phyloP scores from a whole-genome alignment of 768 basidiomycete genomes.

The Candolleomyces efflorescens region DNA sequence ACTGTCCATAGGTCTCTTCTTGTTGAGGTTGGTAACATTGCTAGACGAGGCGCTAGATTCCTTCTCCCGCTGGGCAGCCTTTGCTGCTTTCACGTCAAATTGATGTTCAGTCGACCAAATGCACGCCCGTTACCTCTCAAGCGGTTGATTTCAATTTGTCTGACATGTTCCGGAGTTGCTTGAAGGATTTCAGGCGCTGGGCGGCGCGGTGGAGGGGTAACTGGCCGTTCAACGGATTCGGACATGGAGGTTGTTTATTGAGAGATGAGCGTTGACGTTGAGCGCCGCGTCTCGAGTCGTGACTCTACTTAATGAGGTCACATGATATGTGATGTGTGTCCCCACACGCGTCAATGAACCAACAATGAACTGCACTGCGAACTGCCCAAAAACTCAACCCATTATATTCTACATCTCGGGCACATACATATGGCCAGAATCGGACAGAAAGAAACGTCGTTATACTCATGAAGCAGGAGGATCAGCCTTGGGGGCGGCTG shows the following conservation, averaged over 20 bases:
- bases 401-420: neutral
- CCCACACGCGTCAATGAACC: too few relatives aligned
- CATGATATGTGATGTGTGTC: neutral
- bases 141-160: slow-evolving; percentile 73
- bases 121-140: slow-evolving; percentile 50
- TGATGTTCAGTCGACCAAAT: neutral
- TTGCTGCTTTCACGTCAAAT: slow-evolving; percentile 42
- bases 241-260: slow-evolving; percentile 18
- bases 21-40: slow-evolving; percentile 50
- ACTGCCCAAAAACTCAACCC: too few relatives aligned
- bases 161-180: slow-evolving; percentile 64
- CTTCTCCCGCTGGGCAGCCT: slow-evolving; percentile 71
- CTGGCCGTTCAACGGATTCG: slow-evolving; percentile 20
- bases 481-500: neutral
- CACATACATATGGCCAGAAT: neutral
- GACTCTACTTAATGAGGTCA: slow-evolving; percentile 2
- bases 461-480: neutral
- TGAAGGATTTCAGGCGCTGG: slow-evolving; percentile 18
- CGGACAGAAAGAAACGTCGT: neutral
- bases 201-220: slow-evolving; percentile 36
- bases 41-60: slow-evolving; percentile 44
- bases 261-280: too few relatives aligned
- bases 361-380: too few relatives aligned
- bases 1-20: slow-evolving; percentile 65
- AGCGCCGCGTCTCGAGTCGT: neutral